Base-by-base conservation (phyloP, 495 filamentous ascomycete species). In the Oleoguttula mirabilis region DNA sequence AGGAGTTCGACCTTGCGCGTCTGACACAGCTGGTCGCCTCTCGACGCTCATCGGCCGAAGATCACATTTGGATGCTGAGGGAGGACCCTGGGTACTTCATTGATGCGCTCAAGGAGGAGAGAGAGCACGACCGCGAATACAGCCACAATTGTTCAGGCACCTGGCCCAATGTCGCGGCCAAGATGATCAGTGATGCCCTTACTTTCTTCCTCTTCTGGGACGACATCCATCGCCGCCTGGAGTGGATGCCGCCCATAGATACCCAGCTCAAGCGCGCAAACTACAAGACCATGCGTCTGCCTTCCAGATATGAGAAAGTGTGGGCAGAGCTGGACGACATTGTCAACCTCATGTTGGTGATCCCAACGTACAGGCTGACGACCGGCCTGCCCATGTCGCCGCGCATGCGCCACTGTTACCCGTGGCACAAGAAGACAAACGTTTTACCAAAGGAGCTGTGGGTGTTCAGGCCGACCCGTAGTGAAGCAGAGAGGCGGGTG, bases 51-150 rank as follows among this genome's bases (percentile, higher is more conserved):
- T 60, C 60, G 15, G 60, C 64, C 2, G 62, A 69, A 35, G 71
- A 76, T 42, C 68, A 71, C 38, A 25, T 77, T 4, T 70, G 65
- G 66, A 44, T 60, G 1, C 49, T 76, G 27, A 62, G 73, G n/a
- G 71, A 75, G 39, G 70, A 77, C 50, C 71, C 73, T 0, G 57
- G 41, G 4, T 78, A 74, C 45, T 75, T 77, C 33, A 50, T 49
- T 3, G 53, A 57, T 4, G 21, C 42, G 11, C 2, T 72, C 0
- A 40, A 36, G 4, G 59, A 68, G 0, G 39, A 34, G 8, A 51
- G 45, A 20, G 70, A 73, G 12, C 70, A 75, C 51, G 51, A 61
- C 3, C 39, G 25, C 7, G 25, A 28, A n/a, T 28, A 7, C 7
- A 28, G 25, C 25, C n/a, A 28, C 25, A 28, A 7, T 7, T n/a